Conservation (phyloP, 2,329 filamentous ascomycete species). For the Colletotrichum gloeosporioides region DNA sequence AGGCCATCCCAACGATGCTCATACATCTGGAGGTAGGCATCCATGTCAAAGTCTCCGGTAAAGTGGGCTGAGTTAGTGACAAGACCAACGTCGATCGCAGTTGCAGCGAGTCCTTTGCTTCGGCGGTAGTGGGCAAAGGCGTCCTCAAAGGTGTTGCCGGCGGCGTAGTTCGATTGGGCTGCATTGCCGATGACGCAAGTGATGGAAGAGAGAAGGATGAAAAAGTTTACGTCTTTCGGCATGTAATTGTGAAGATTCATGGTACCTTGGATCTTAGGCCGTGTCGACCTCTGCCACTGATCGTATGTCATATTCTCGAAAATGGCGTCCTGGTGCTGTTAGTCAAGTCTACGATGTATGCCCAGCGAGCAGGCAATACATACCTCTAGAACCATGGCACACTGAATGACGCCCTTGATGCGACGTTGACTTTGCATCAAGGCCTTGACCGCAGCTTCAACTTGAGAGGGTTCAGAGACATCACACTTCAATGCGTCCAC, state of each 20-base stretch:
- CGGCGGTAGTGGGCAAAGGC: conserved; percentile 27
- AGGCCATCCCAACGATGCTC: not conserved
- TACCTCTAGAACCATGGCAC: conserved; percentile 48
- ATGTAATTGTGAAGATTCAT: conserved; percentile 32
- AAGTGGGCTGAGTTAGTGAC: conserved; percentile 2
- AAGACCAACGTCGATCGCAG: conserved; percentile 26
- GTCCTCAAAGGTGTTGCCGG: conserved; percentile 38
- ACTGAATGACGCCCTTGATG: conserved; percentile 48
- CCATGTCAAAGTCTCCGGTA: not conserved
- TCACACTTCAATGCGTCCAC: conserved; percentile 1
- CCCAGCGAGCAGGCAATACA: accelerated
- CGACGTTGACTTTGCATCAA: conserved; percentile 20
- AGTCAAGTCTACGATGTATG: not conserved
- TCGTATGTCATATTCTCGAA: conserved; percentile 40
- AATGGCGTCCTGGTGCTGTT: conserved; percentile 23
- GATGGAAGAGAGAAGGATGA: conserved; percentile 41
- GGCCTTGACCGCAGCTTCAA: not conserved
- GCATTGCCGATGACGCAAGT: conserved; percentile 37
- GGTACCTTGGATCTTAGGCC: conserved; percentile 38
- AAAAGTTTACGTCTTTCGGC: conserved; percentile 37
- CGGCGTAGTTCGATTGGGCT: conserved; percentile 45
- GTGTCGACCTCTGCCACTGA: conserved; percentile 32
- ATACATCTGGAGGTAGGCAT: conserved; percentile 6
- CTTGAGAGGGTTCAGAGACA: not conserved
- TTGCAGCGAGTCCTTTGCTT: conserved; percentile 12